These are phyloP conservation scores for Stemphylium lycopersici DNA, from an alignment of 2,329 filamentous ascomycete genomes.

Conservation along the genomic window DNA sequence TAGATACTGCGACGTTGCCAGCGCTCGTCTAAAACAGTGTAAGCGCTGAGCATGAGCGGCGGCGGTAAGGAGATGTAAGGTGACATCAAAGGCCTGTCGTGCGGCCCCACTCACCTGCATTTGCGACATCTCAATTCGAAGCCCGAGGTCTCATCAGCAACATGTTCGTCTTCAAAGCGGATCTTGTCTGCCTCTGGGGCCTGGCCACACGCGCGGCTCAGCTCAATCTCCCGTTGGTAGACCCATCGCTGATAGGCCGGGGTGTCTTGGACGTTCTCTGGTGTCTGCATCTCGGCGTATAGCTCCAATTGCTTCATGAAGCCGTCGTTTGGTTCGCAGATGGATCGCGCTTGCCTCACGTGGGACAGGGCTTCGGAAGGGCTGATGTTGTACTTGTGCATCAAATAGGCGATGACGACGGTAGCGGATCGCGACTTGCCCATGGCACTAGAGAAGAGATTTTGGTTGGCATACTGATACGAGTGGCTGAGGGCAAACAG, in stretches of 20 bases:
- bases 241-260: slow-evolving; percentile 82
- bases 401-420: slow-evolving; percentile 81
- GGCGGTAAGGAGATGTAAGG: slow-evolving; percentile 12
- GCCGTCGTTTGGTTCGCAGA: slow-evolving; percentile 87
- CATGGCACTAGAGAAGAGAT: slow-evolving; percentile 73
- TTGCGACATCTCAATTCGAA: slow-evolving; percentile 85
- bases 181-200: slow-evolving; percentile 78
- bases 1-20: slow-evolving; percentile 72
- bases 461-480: slow-evolving; percentile 43
- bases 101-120: slow-evolving; percentile 68
- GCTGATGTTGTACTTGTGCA: slow-evolving; percentile 61
- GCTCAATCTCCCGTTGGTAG: slow-evolving; percentile 68
- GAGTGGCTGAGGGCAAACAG: slow-evolving; percentile 30
- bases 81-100: slow-evolving; percentile 11
- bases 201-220: slow-evolving; percentile 74
- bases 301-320: slow-evolving; percentile 89
- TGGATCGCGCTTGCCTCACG: slow-evolving; percentile 71
- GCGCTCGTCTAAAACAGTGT: slow-evolving; percentile 55
- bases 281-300: slow-evolving; percentile 86
- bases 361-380: slow-evolving; percentile 70
- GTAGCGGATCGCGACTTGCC: slow-evolving; percentile 93
- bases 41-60: slow-evolving; percentile 28
- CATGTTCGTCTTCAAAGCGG: slow-evolving; percentile 77
- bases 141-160: slow-evolving; percentile 46
- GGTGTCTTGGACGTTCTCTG: slow-evolving; percentile 69